Conservation (phyloP, 495 filamentous ascomycete genomes). For the Talaromyces thailandensis region DNA sequence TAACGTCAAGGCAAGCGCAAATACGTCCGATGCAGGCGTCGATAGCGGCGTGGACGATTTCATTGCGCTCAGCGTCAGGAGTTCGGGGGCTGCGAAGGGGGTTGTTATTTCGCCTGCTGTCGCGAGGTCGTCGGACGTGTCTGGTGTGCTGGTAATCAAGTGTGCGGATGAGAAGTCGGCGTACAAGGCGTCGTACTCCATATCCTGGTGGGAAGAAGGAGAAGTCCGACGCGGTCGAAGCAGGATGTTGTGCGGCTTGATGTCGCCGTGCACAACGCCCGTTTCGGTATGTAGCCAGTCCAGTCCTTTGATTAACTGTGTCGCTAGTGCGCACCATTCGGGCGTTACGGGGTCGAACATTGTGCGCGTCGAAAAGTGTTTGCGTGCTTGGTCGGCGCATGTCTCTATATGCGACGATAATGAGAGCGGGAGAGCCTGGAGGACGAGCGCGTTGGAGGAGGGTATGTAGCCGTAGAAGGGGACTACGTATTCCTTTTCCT, state of each 20-base stretch:
- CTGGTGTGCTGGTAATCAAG: slow-evolving; percentile 12
- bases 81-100: slow-evolving; percentile 50
- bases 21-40: slow-evolving; percentile 39
- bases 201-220: no score
- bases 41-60: slow-evolving; percentile 19
- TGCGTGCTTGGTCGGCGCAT: slow-evolving; percentile 19
- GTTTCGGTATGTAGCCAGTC: slow-evolving; percentile 38
- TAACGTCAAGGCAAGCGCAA: slow-evolving; percentile 47
- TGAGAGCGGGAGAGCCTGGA: slow-evolving; percentile 40
- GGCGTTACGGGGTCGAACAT: slow-evolving; percentile 45
- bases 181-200: slow-evolving; percentile 37
- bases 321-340: slow-evolving; percentile 37
- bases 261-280: slow-evolving; percentile 45
- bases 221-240: slow-evolving; percentile 23
- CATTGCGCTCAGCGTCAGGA: slow-evolving; percentile 31
- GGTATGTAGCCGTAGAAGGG: slow-evolving; percentile 48
- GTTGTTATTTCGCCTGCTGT: slow-evolving; percentile 36
- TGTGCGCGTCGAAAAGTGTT: slow-evolving; percentile 29
- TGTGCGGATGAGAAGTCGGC: slow-evolving; percentile 55
- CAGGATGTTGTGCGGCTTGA: slow-evolving; percentile 49
- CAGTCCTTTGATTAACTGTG: slow-evolving; percentile 39
- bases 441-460: slow-evolving; percentile 39
- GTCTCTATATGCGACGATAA: slow-evolving; percentile 42
- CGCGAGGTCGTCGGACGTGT: neutral
- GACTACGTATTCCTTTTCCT: slow-evolving; percentile 25